phyloP scores from a whole-genome alignment of 2,329 filamentous ascomycete genomes.

The Fulvia fulva region DNA sequence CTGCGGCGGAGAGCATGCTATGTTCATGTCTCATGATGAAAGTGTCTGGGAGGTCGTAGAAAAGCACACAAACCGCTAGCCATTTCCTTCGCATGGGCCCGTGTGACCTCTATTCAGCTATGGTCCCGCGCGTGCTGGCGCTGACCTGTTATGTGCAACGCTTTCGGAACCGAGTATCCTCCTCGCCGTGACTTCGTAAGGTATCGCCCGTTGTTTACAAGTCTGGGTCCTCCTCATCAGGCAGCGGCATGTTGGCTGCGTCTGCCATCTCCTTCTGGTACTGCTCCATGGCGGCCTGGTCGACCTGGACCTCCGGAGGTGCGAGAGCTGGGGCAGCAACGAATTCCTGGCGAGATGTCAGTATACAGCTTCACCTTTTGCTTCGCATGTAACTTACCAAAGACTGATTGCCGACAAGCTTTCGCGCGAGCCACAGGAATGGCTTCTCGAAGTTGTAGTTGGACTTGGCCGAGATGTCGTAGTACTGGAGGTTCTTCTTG shows the following conservation, averaged over 20 bases:
- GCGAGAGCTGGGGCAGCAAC: conserved; percentile 92
- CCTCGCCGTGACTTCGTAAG: conserved; percentile 21
- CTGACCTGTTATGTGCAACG: conserved; percentile 18
- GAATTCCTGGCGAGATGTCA: conserved; percentile 66
- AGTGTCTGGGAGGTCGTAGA: conserved; percentile 14
- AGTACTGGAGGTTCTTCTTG: conserved; percentile 99
- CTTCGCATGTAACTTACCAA: conserved; percentile 57
- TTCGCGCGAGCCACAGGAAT: conserved; percentile 98
- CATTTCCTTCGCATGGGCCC: conserved; percentile 26
- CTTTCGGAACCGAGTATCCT: conserved; percentile 10
- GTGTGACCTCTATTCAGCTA: conserved; percentile 22
- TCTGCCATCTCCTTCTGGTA: conserved; percentile 86
- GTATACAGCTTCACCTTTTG: conserved; percentile 6
- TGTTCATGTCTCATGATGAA: conserved; percentile 16
- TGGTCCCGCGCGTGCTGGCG: conserved; percentile 12
- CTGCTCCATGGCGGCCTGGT: conserved; percentile 73
- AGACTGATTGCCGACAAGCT: conserved; percentile 89
- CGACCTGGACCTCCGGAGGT: conserved; percentile 86
- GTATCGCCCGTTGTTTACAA: conserved; percentile 40
- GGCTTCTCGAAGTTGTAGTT: conserved; percentile 99
- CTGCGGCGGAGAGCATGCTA: conserved; percentile 15
- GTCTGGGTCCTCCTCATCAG: conserved; percentile 83
- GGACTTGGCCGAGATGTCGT: conserved; percentile 99
- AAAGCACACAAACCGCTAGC: conserved; percentile 29
- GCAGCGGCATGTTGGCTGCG: conserved; percentile 78